phyloP scores from a whole-genome alignment of 2,329 filamentous ascomycete species.

The Penicillium sp. region DNA sequence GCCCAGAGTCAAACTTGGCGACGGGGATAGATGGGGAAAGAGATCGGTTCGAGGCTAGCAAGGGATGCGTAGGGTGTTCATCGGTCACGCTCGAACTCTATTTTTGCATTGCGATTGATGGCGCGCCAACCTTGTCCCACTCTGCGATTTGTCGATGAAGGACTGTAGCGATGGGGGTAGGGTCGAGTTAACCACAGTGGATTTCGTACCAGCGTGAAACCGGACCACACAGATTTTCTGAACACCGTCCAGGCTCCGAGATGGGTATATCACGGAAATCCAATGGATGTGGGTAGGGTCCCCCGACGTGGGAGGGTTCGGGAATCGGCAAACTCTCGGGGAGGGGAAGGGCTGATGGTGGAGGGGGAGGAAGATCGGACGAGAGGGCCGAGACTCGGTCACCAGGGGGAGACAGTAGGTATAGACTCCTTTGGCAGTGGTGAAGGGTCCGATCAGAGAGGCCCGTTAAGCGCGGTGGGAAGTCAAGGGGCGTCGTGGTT shows the following conservation, averaged over 20 bases:
- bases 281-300: constrained; percentile 9
- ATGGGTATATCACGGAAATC: constrained; percentile 2
- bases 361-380: constrained; percentile 1
- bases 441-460: neutral
- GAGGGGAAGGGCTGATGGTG: constrained; percentile 9
- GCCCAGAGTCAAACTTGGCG: constrained; percentile 6
- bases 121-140: constrained; percentile 21
- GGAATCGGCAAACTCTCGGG: constrained; percentile 11
- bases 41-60: constrained; percentile 26
- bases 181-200: neutral
- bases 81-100: constrained; percentile 33
- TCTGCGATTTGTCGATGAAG: constrained; percentile 21
- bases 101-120: constrained; percentile 40
- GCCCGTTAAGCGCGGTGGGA: constrained; percentile 15
- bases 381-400: neutral
- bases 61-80: constrained; percentile 26
- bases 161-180: neutral
- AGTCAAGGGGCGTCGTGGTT: constrained; percentile 9
- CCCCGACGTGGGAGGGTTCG: constrained; percentile 7
- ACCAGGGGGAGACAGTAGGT: neutral
- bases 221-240: neutral
- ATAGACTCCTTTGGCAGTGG: neutral
- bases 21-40: constrained; percentile 19
- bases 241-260: neutral
- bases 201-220: neutral